Base-by-base conservation (phyloP, 495 filamentous ascomycete genomes). In the Talaromyces nanjingensis region DNA sequence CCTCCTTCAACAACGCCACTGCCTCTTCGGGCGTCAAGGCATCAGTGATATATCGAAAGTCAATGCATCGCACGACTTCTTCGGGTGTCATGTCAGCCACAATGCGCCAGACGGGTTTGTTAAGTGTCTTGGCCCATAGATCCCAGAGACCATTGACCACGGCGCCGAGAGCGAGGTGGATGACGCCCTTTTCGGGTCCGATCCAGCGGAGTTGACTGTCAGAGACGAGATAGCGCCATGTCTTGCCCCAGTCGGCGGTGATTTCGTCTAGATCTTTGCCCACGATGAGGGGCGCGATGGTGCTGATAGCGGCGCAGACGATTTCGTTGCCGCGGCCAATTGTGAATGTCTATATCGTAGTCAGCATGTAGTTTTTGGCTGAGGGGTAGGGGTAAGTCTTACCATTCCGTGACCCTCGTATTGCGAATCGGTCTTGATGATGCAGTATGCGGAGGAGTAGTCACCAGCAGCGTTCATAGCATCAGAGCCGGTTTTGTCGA, bases 401-500 rank as follows among this genome's bases (percentile, higher is more conserved):
- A 93, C 89, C 92, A 97, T 96, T 70, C 92, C 91, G 70, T 97
- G 93, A 56, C 93, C 93, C 14, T 80, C 77, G 72, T 85, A 81
- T 4, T 82, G 71, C 0, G 87, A 86, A 71, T 96, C 88, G 1
- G 93, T 96, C 69, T 90, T 76, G 60, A 97, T 81, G 70, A 97
- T 92, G 74, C 92, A 96, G 81, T 96, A 97, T 14, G 93, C 91
- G 54, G 92, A 80, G 2, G 90, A 93, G 76, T 96, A 97, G 78
- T 97, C 93, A 39, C 92, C 91, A 4, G 93, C 91, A 14, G 90
- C 89, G 72, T 97, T 96, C 93, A 97, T 97, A 71, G 93, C 93
- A 83, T 97, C 93, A 34, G 91, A 96, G 69, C 93, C 93, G 7
- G 91, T 96, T 79, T 93, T 94, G 76, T 96, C 91, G 54, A 97